Conservation (phyloP, 208 protist genomes). For the Trypanosomatidae sp. region DNA sequence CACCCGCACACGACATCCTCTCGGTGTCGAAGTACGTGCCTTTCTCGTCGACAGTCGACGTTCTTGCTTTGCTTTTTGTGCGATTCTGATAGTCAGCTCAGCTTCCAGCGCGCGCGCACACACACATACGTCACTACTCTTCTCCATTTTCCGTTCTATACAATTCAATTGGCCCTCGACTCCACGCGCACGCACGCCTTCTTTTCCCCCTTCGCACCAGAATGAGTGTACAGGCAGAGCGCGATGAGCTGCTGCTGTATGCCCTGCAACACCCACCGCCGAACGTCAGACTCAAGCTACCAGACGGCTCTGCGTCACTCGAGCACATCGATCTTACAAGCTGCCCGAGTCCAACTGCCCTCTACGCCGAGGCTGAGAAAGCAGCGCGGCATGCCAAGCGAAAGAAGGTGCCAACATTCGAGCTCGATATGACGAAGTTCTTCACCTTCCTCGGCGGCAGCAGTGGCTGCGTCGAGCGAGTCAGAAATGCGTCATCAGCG, state of each 20-base stretch:
- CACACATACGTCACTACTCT: neutral
- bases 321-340: slow-evolving; percentile 39
- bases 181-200: neutral
- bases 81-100: neutral
- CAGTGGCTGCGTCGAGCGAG: slow-evolving; percentile 25
- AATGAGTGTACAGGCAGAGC: slow-evolving; percentile 31
- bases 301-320: slow-evolving; percentile 16
- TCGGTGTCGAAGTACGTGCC: neutral
- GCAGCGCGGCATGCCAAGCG: slow-evolving; percentile 15
- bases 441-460: slow-evolving; percentile 18
- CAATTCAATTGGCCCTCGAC: neutral
- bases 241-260: slow-evolving; percentile 58
- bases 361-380: slow-evolving; percentile 34
- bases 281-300: slow-evolving; percentile 46
- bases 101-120: neutral
- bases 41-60: neutral
- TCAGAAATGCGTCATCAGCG: neutral
- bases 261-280: slow-evolving; percentile 48
- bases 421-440: slow-evolving; percentile 24
- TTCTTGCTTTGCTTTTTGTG: slow-evolving; percentile 20
- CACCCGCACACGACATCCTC: neutral
- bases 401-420: slow-evolving; percentile 15
- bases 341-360: slow-evolving; percentile 31
- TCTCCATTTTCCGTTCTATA: no score
- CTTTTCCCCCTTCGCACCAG: neutral